Conservation (phyloP, 2,329 filamentous ascomycete species). For the Parascedosporium putredinis region DNA sequence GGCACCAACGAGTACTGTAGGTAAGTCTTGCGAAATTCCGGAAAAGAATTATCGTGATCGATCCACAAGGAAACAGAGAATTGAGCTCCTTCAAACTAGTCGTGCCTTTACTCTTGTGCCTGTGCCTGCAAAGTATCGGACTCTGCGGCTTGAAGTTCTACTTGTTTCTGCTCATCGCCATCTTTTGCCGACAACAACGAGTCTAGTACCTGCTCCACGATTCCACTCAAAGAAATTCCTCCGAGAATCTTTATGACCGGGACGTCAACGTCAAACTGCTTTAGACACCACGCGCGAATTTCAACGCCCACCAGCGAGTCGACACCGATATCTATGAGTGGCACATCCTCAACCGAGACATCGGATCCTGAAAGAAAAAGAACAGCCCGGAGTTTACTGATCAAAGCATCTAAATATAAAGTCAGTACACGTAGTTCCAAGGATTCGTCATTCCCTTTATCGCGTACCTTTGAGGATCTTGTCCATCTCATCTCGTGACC, state of each 20-base stretch:
- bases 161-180: neutral
- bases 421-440: neutral
- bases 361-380: neutral
- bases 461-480: conserved; percentile 1
- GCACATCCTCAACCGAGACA: conserved; percentile 3
- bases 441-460: neutral
- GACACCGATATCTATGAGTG: conserved; percentile 15
- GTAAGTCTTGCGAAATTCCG: neutral
- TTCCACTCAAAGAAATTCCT: conserved; percentile 15
- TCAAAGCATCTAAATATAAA: neutral
- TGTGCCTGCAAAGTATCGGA: neutral
- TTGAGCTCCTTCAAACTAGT: neutral
- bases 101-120: neutral
- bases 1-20: neutral
- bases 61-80: neutral
- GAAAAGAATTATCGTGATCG: neutral
- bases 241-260: conserved; percentile 34
- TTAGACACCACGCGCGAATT: conserved; percentile 37
- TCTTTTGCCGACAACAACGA: neutral
- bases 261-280: conserved; percentile 30
- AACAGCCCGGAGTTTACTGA: neutral
- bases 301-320: conserved; percentile 20
- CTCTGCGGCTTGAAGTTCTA: neutral
- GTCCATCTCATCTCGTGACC: neutral
- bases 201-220: neutral